Evolutionary conservation across 1,139 yeast genomes (phyloP).

Genomic region (Yamadazyma oceani): DNA sequence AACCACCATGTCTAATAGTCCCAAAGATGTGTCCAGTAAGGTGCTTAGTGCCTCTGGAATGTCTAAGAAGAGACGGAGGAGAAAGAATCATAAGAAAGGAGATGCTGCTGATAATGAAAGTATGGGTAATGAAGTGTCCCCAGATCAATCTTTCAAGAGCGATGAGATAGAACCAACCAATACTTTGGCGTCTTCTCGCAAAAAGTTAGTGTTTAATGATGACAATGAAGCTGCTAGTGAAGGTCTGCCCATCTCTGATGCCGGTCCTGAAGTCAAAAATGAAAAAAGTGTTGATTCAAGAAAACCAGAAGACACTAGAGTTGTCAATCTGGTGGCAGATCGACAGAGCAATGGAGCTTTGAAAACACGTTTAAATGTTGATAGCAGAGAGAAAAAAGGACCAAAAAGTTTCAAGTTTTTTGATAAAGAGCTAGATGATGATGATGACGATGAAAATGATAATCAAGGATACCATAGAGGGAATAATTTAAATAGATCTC

Average conservation of each 20-base stretch:
- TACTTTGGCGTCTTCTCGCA: too few species aligned
- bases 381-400: neutral
- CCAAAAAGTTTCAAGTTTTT: slow-evolving; percentile 2
- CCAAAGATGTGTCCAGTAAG: slow-evolving; percentile 1
- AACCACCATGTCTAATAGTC: slow-evolving; percentile 4
- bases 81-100: slow-evolving; percentile 20
- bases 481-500: slow-evolving; percentile 10
- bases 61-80: slow-evolving; percentile 22
- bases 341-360: slow-evolving; percentile 2
- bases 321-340: too few species aligned
- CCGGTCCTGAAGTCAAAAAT: slow-evolving; percentile 2
- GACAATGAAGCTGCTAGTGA: too few species aligned
- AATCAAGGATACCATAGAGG: slow-evolving; percentile 22
- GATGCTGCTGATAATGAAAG: slow-evolving; percentile 4
- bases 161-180: too few species aligned
- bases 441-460: slow-evolving; percentile 22
- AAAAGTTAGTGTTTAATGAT: too few species aligned
- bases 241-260: too few species aligned
- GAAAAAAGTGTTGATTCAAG: slow-evolving; percentile 1
- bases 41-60: slow-evolving; percentile 1
- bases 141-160: too few species aligned
- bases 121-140: neutral
- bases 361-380: too few species aligned
- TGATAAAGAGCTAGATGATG: slow-evolving; percentile 2
- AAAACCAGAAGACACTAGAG: neutral